phyloP scores from a whole-genome alignment of 768 basidiomycete species.

The Trametes cingulata region DNA sequence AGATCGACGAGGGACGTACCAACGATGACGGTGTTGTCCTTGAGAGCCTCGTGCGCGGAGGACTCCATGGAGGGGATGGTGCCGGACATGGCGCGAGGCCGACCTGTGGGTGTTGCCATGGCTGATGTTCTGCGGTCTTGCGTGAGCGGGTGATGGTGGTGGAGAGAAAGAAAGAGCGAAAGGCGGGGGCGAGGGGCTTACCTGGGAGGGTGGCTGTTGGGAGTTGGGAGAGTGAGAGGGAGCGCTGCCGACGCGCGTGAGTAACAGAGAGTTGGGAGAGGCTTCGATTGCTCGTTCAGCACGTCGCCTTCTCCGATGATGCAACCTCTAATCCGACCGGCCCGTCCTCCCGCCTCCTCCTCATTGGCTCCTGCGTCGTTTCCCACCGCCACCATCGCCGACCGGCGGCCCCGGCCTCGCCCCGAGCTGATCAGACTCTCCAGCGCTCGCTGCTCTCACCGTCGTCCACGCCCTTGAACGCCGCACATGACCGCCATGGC shows the following conservation, averaged over 20 bases:
- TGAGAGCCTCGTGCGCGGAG: slow-evolving; percentile 60
- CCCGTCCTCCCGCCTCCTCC: slow-evolving; percentile 14
- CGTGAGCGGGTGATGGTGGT: slow-evolving; percentile 8
- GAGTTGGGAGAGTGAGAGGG: not conserved
- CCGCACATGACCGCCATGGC: slow-evolving; percentile 25
- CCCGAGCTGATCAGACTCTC: not conserved
- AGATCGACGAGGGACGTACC: slow-evolving; percentile 48
- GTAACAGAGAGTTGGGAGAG: not conserved
- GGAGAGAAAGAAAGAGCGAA: slow-evolving; percentile 17
- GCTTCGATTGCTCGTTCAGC: slow-evolving; percentile 25
- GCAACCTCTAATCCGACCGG: slow-evolving; percentile 19
- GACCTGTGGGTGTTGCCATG: slow-evolving; percentile 32
- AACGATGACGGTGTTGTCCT: slow-evolving; percentile 86
- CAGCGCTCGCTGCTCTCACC: not conserved
- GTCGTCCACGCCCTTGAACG: no score
- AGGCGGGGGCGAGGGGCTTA: slow-evolving; percentile 8
- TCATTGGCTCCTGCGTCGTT: slow-evolving; percentile 13
- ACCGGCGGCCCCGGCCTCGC: not conserved
- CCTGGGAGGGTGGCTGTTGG: not conserved
- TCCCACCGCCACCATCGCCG: slow-evolving; percentile 17
- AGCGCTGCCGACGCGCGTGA: not conserved
- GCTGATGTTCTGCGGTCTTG: slow-evolving; percentile 6
- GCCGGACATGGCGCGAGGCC: slow-evolving; percentile 63
- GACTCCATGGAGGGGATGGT: slow-evolving; percentile 91
- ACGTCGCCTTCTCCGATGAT: slow-evolving; percentile 17